phyloP scores from a whole-genome alignment of 495 filamentous ascomycete species.

The Daldinia concentrica region DNA sequence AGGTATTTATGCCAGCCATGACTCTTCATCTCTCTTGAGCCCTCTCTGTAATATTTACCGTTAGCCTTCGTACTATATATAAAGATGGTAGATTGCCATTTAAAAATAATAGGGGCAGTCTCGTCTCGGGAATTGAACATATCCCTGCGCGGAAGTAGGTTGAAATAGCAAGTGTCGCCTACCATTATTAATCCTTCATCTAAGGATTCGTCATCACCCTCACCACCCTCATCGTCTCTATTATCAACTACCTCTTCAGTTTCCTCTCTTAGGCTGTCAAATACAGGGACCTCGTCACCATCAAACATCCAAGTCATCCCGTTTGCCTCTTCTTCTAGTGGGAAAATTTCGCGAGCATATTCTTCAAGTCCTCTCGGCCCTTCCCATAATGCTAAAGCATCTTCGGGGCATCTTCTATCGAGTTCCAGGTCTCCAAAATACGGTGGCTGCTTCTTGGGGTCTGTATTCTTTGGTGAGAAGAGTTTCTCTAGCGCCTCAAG shows the following conservation, averaged over 20 bases:
- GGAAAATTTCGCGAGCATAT: constrained; percentile 95
- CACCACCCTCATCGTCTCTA: constrained; percentile 44
- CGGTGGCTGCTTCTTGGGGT: constrained; percentile 61
- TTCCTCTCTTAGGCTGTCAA: constrained; percentile 38
- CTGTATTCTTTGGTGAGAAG: constrained; percentile 66
- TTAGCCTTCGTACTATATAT: constrained; percentile 15
- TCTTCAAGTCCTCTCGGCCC: constrained; percentile 92
- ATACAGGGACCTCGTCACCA: constrained; percentile 45
- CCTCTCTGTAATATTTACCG: constrained; percentile 41
- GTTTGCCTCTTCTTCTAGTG: constrained; percentile 91
- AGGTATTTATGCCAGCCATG: constrained; percentile 55
- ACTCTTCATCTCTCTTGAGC: constrained; percentile 59
- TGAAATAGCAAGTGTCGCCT: neutral
- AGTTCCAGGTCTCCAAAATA: constrained; percentile 64
- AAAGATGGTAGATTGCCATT: neutral
- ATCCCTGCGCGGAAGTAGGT: neutral
- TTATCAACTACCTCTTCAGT: constrained; percentile 41
- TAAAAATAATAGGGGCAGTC: neutral
- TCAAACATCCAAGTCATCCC: constrained; percentile 88
- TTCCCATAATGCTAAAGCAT: constrained; percentile 85
- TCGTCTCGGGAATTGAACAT: neutral
- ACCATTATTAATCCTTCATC: constrained; percentile 61
- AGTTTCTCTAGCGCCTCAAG: constrained; percentile 76
- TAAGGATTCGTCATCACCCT: constrained; percentile 49
- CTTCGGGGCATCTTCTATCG: constrained; percentile 70